Base-by-base conservation (phyloP, 495 filamentous ascomycete genomes). In the Apodospora peruviana region DNA sequence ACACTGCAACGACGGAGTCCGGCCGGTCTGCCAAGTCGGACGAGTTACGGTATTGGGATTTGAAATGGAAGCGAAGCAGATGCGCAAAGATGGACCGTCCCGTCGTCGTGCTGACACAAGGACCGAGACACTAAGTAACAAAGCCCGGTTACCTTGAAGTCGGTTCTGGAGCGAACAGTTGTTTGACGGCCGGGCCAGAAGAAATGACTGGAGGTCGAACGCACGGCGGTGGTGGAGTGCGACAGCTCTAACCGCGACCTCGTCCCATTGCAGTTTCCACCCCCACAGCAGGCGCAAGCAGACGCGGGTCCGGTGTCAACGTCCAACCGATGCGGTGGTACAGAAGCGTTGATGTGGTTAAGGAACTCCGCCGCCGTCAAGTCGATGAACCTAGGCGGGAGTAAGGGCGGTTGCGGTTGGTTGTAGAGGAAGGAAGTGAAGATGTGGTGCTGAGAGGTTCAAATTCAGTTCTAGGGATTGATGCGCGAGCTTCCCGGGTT, bases 211-310 rank as follows among this genome's bases (percentile, higher is more conserved):
- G 27, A 32, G 14, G 14, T 7, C n/a, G n/a, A n/a, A n/a, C n/a
- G 10, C 9, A 14, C 19, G 29, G 25, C 43, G 48, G 58, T 41
- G 61, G 52, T 40, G 49, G 50, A 48, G 45, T 62, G 59, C 59
- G 59, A 56, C 57, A 57, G 43, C 32, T 40, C 51, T 60, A 58
- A 48, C 51, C 57, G 59, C 56, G 54, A 58, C 43, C 45, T 58
- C 7, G 27, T 32, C 59, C 57, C 62, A 62, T 65, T 55, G 57
- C 62, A 59, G 55, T 55, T 55, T 52, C 46, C 29, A 47, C 22
- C 44, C 45, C 50, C 40, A 51, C 57, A 45, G 37, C 40, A 32
- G 44, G 35, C 7, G 40, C 47, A 8, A 40, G 32, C 22, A 49
- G 45, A 45, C 14, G 40, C 24, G 12, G 39, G 45, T 46, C 39